Base-by-base conservation (phyloP, 2,329 filamentous ascomycete species). In the Neofusicoccum umdonicola region DNA sequence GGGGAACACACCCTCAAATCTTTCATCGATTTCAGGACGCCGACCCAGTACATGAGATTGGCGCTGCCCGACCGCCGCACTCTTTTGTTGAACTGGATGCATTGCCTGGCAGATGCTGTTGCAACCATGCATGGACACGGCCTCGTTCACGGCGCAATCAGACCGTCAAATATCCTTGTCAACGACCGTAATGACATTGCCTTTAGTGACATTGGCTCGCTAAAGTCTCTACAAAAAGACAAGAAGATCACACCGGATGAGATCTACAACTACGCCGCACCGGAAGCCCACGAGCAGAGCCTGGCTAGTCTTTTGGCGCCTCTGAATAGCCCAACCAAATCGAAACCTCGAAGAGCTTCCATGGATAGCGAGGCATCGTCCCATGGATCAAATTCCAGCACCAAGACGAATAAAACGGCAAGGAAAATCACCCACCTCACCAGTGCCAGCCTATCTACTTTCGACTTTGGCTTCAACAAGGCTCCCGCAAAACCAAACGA, bases 11-110 rank as follows among this genome's bases (percentile, higher is more conserved):
- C 81, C 15, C 82, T 93, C 42, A 88, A 86, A 70, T 85, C 87
- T 0, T 89, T 91, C 74, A 82, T 92, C 66, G 82, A 87, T 15
- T 86, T 85, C 60, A 74, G 81, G 3, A 85, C 85, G 4, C 87
- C 89, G 2, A 78, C 83, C 22, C 83, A 85, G 22, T 83, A 89
- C 73, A 88, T 89, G 70, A 84, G 83, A 61, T 74, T 91, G 11
- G 70, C 84, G 3, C 90, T 90, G 71, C 79, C 81, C 58, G 82
- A 85, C 45, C 82, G 88, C 31, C 82, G 87, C 39, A 78, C 81
- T 51, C 78, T 89, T 15, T 74, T 92, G 4, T 80, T 91, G 72
- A 88, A 90, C 73, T 93, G 90, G 90, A 85, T 92, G 70, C 87
- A 90, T 71, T 93, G 90, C 72, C 81, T 93, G 3, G 82, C 84